Percentiles rank a stretch among this genome's conserved stretches.
Conservation (phyloP, 2,329 filamentous ascomycete genomes). For the Cryphonectria radicalis region DNA sequence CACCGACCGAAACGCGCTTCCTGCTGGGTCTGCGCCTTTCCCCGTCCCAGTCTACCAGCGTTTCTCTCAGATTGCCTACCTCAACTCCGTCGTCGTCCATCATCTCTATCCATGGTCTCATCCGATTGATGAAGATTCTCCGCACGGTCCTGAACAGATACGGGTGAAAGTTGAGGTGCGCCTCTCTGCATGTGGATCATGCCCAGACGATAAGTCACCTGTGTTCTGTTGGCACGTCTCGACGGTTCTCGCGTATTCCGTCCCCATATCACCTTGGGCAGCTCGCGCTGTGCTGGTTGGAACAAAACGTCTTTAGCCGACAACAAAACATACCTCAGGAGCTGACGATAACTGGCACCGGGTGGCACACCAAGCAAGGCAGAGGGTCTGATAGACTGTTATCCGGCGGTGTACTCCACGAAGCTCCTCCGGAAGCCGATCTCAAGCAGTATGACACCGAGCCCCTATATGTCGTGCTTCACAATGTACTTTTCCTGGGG, state of each 20-base stretch:
- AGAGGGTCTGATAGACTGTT: too few relatives aligned
- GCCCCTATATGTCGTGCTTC: too few relatives aligned
- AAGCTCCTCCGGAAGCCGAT: too few relatives aligned
- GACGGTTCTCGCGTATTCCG: neutral
- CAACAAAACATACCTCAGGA: too few relatives aligned
- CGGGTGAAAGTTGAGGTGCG: neutral
- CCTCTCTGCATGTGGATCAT: neutral
- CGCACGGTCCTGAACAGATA: neutral
- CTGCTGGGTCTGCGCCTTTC: slow-evolving; percentile 3
- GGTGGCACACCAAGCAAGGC: too few relatives aligned
- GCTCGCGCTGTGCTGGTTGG: too few relatives aligned
- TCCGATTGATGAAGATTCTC: neutral
- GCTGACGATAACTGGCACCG: too few relatives aligned
- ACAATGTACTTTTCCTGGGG: too few relatives aligned
- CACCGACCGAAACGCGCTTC: neutral
- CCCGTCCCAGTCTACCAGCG: neutral
- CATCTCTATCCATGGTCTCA: neutral
- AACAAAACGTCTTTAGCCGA: too few relatives aligned
- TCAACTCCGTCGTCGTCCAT: neutral
- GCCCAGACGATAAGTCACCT: neutral
- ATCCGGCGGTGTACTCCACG: too few relatives aligned
- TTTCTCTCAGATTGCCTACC: slow-evolving; percentile 13
- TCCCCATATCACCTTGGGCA: too few relatives aligned
- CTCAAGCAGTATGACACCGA: too few relatives aligned
- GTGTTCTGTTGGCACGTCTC: neutral